phyloP scores from a whole-genome alignment of 1,284 basidiomycete species.

The Ustilago bromivora region DNA sequence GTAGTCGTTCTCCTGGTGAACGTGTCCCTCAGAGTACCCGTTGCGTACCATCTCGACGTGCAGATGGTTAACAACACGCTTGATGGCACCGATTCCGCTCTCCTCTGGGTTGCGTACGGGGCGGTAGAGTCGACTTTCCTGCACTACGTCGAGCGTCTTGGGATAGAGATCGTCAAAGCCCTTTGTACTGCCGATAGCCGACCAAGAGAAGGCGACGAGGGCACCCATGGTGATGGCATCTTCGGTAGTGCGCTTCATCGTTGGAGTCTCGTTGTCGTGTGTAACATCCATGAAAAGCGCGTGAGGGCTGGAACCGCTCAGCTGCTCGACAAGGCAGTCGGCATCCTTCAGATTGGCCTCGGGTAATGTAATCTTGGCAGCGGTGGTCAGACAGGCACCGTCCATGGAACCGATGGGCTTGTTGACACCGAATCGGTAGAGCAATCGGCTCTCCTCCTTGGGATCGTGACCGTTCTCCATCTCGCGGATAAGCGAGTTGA shows the following conservation, averaged over 20 bases:
- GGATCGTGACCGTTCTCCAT: slow-evolving; percentile 66
- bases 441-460: slow-evolving; percentile 62
- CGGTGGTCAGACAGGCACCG: slow-evolving; percentile 50
- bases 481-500: slow-evolving; percentile 65
- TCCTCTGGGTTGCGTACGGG: slow-evolving; percentile 40
- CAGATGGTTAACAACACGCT: slow-evolving; percentile 63
- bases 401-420: slow-evolving; percentile 67
- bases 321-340: slow-evolving; percentile 52
- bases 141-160: slow-evolving; percentile 59
- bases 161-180: slow-evolving; percentile 66
- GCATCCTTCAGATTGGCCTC: slow-evolving; percentile 39
- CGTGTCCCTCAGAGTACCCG: slow-evolving; percentile 61
- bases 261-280: slow-evolving; percentile 66
- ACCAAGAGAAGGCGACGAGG: slow-evolving; percentile 65
- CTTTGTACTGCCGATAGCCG: slow-evolving; percentile 63
- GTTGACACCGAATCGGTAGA: slow-evolving; percentile 65
- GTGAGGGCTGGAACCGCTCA: slow-evolving; percentile 59
- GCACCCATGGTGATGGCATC: slow-evolving; percentile 67
- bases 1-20: slow-evolving; percentile 64
- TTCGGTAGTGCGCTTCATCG: slow-evolving; percentile 62
- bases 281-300: slow-evolving; percentile 67
- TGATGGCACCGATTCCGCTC: slow-evolving; percentile 56
- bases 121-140: slow-evolving; percentile 58
- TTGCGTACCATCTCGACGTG: slow-evolving; percentile 64
- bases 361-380: slow-evolving; percentile 73